Percentiles rank a stretch among this genome's conserved stretches.
Evolutionary conservation across 2,329 filamentous ascomycete species (phyloP).

Genomic region (Sporothrix pseudoabietina): DNA sequence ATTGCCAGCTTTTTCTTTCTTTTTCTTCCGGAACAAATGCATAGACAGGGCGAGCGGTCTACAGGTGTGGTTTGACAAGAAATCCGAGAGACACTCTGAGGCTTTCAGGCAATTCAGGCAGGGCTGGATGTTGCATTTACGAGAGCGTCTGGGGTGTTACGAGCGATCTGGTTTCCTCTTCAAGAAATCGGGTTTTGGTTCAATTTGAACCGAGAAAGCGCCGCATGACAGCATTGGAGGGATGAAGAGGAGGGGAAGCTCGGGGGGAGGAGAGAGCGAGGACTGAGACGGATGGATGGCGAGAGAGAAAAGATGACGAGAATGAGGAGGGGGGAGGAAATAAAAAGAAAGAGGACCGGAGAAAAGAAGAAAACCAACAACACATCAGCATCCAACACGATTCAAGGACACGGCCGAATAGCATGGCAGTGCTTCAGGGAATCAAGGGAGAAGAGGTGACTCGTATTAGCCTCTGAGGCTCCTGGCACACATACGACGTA

Average conservation of each 20-base stretch:
- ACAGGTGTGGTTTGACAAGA: not conserved
- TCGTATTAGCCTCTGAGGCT: not conserved
- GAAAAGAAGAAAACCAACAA: not conserved
- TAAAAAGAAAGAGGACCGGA: too few species aligned
- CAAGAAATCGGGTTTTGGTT: not conserved
- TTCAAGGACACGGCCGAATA: not conserved
- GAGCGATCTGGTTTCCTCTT: constrained; percentile 7
- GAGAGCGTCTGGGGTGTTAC: not conserved
- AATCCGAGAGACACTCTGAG: not conserved
- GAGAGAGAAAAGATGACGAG: not conserved
- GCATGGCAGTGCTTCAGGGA: not conserved
- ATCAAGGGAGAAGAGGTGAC: not conserved
- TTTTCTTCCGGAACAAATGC: not conserved
- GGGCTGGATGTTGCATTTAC: not conserved
- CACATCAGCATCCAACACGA: not conserved
- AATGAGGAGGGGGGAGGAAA: too few species aligned
- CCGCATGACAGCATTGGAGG: constrained; percentile 22
- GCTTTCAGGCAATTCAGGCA: not conserved
- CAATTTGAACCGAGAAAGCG: constrained; percentile 29
- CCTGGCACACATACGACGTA: not conserved
- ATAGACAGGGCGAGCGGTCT: not conserved
- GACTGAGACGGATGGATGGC: too few species aligned
- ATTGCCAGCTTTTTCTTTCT: not conserved
- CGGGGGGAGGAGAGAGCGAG: constrained; percentile 6
- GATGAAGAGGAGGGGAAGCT: constrained; percentile 4